Evolutionary conservation across 2,329 filamentous ascomycete species (phyloP).

Genomic region (Cladosporium sp.): DNA sequence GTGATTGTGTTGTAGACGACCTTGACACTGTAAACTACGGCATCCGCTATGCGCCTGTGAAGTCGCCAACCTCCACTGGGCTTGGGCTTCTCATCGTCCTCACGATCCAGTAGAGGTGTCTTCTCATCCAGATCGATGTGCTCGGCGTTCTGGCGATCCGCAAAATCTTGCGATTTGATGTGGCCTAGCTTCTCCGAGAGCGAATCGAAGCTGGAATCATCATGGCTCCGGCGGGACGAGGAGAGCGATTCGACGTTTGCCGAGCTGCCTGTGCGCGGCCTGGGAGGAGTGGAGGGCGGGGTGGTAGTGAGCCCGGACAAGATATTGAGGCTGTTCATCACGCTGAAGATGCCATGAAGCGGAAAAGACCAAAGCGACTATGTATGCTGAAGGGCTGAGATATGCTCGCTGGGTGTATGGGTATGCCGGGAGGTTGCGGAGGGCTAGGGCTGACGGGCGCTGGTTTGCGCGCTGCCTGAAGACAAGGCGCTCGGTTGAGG

Average conservation of each 20-base stretch:
- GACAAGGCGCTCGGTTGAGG: too few relatives aligned
- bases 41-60: conserved; percentile 63
- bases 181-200: conserved; percentile 22
- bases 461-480: neutral
- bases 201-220: conserved; percentile 14
- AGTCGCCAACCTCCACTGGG: conserved; percentile 38
- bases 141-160: conserved; percentile 15
- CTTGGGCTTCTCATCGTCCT: conserved; percentile 16
- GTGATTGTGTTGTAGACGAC: conserved; percentile 73
- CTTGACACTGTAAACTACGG: conserved; percentile 67
- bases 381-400: neutral
- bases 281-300: conserved; percentile 33
- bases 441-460: conserved; percentile 4
- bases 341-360: conserved; percentile 48
- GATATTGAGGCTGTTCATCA: conserved; percentile 96
- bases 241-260: conserved; percentile 16
- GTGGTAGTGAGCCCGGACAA: conserved; percentile 67
- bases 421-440: neutral
- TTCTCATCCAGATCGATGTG: conserved; percentile 51
- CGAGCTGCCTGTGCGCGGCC: conserved; percentile 39
- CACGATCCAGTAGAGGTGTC: conserved; percentile 55
- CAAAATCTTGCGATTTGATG: conserved; percentile 13
- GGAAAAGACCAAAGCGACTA: neutral
- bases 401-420: neutral
- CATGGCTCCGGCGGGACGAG: conserved; percentile 9